These are phyloP conservation scores for Podospora fimiseda DNA, from an alignment of 495 filamentous ascomycete genomes.

Conservation along the genomic window DNA sequence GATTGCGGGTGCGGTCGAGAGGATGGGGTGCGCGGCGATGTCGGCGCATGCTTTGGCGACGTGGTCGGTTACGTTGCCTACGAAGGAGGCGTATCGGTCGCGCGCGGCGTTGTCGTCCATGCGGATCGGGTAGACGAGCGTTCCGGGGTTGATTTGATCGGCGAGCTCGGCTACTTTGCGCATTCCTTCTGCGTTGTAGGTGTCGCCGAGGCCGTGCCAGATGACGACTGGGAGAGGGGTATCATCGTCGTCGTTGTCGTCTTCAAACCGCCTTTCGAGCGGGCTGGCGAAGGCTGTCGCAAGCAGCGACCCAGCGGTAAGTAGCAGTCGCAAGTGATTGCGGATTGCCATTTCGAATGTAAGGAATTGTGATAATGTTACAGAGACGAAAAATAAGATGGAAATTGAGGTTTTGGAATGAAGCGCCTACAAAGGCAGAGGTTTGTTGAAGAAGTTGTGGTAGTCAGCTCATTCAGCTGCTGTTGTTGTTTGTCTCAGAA, in stretches of 20 bases:
- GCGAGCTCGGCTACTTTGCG: slow-evolving; percentile 58
- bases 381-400: background rate
- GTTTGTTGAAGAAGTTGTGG: background rate
- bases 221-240: slow-evolving; percentile 78
- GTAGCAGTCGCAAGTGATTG: slow-evolving; percentile 13
- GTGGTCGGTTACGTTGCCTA: slow-evolving; percentile 83
- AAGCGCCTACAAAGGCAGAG: background rate
- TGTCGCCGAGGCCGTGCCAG: slow-evolving; percentile 77
- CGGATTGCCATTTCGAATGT: slow-evolving; percentile 22
- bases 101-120: slow-evolving; percentile 56
- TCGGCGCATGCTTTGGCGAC: slow-evolving; percentile 72
- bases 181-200: slow-evolving; percentile 71
- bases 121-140: slow-evolving; percentile 73
- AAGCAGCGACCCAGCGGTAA: slow-evolving; percentile 26
- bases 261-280: slow-evolving; percentile 7
- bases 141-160: slow-evolving; percentile 69
- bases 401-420: background rate
- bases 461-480: background rate
- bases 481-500: background rate
- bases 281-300: slow-evolving; percentile 22
- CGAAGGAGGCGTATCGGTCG: slow-evolving; percentile 80
- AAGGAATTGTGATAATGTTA: background rate
- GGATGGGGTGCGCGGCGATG: slow-evolving; percentile 67
- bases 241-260: slow-evolving; percentile 40
- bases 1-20: slow-evolving; percentile 71